Base-by-base conservation (phyloP, 805 yeast genomes). In the Yarrowia osloensis region DNA sequence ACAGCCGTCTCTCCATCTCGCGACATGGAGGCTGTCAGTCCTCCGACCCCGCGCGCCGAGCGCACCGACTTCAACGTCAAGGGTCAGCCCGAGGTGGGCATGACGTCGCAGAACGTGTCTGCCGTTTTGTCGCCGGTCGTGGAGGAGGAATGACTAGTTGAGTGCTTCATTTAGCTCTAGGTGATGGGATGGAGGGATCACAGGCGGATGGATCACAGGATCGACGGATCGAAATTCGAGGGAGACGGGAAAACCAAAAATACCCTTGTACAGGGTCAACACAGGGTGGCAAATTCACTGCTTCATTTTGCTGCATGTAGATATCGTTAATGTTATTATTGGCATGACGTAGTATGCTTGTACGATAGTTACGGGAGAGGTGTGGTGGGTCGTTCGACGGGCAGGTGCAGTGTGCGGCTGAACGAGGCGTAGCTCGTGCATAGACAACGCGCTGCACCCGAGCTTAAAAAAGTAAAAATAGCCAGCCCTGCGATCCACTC, bases 111-210 rank as follows among this genome's bases (percentile, higher is more conserved):
- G 28, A 39, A 39, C 37, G 49, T 28, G 21, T 57, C 63, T 15
- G 49, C 63, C 39, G 63, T 57, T 8, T 15, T 57, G n/a, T 57
- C 63, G 28, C 63, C 63, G 1, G 63, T 57, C 7, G 63, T 31
- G 1, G 63, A 57, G 21, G 63, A 57, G 37, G 63, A 57, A 28
- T 57, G 63, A 57, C 63, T 57, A 39, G 63, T 39, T 9, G 47
- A 39, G 21, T 57, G 63, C 49, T 57, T 57, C 17, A 40, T 57
- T 19, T 57, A 46, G 44, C 44, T 40, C n/a, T n/a, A n/a, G n/a
- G 29, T 5, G 29, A 4, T 4, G 29, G 29, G 29, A 7, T 28
- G 29, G 31, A 28, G 31, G 31, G 31, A 33, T 11, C 4, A 17
- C 17, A 33, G 37, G 15, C 37, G 7, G 37, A 13, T 1, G 22